These are phyloP conservation scores for Akebia trifoliata DNA, from an alignment of 164 flowering plant species.

Conservation along the genomic window DNA sequence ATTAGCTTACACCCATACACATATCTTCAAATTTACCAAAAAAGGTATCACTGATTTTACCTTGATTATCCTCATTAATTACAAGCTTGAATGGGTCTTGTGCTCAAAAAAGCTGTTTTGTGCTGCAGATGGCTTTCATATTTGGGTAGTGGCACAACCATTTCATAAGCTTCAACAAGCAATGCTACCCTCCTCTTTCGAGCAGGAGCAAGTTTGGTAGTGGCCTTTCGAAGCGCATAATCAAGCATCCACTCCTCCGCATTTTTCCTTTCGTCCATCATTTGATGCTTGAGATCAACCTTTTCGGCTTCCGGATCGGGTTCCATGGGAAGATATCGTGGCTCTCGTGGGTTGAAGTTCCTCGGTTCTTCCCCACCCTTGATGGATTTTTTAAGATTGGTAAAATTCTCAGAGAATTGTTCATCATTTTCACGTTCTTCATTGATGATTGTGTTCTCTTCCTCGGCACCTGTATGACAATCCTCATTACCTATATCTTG, in stretches of 20 bases:
- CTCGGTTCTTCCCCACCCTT: slow-evolving; percentile 43
- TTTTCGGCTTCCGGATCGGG: slow-evolving; percentile 54
- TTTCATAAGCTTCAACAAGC: slow-evolving; percentile 87
- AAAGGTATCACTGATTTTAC: slow-evolving; percentile 14
- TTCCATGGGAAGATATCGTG: slow-evolving; percentile 36
- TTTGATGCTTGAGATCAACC: slow-evolving; percentile 59
- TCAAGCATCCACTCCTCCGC: slow-evolving; percentile 94
- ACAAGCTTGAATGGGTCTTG: slow-evolving; percentile 28
- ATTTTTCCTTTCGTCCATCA: slow-evolving; percentile 53
- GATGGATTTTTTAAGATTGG: slow-evolving; percentile 43
- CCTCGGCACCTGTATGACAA: slow-evolving; percentile 10
- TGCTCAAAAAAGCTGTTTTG: slow-evolving; percentile 14
- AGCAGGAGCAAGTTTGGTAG: slow-evolving; percentile 64
- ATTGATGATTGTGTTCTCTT: slow-evolving; percentile 9
- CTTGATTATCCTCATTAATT: slow-evolving; percentile 16
- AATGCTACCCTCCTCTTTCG: slow-evolving; percentile 60
- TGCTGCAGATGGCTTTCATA: slow-evolving; percentile 18
- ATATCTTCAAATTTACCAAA: no score
- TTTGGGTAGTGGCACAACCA: slow-evolving; percentile 42
- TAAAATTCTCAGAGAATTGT: slow-evolving; percentile 34
- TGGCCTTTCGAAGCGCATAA: slow-evolving; percentile 66
- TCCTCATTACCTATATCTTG: slow-evolving; percentile 10
- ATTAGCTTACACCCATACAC: no score
- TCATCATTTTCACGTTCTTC: slow-evolving; percentile 12
- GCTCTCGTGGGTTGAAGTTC: slow-evolving; percentile 54